Conservation (phyloP, 768 basidiomycete species). For the Kwoniella botswanensis region DNA sequence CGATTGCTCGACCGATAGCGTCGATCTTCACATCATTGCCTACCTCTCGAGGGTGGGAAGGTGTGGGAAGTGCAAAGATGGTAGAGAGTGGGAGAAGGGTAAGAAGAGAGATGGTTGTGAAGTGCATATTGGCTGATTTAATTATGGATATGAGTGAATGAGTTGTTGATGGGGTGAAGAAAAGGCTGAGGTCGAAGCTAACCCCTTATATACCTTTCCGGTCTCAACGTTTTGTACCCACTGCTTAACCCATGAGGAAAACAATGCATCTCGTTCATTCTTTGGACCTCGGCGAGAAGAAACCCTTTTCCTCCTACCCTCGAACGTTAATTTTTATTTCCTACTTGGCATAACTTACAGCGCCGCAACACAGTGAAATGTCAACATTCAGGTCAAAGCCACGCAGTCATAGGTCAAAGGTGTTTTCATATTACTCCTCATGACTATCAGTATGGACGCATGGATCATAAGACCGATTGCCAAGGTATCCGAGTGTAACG, state of each 20-base stretch:
- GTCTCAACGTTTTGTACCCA: not conserved
- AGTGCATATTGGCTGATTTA: not conserved
- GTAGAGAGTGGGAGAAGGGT: not conserved
- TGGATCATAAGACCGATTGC: too few relatives aligned
- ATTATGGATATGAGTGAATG: not conserved
- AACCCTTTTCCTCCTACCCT: not conserved
- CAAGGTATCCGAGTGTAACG: not conserved
- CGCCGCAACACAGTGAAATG: too few relatives aligned
- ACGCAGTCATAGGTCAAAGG: not conserved
- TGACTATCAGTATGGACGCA: too few relatives aligned
- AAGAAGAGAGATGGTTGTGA: not conserved
- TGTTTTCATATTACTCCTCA: too few relatives aligned
- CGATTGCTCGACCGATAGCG: constrained; percentile 3
- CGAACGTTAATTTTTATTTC: not conserved
- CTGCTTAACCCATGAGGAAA: not conserved
- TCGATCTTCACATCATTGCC: not conserved
- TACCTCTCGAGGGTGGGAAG: not conserved
- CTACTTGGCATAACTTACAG: not conserved
- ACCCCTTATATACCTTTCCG: not conserved
- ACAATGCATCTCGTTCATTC: not conserved
- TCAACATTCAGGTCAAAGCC: not conserved
- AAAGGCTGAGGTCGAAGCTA: not conserved
- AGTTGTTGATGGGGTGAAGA: not conserved
- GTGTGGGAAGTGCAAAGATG: not conserved
- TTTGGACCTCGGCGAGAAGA: not conserved